Evolutionary conservation across 2,329 filamentous ascomycete species (phyloP).

Genomic region (Dichotomopilus funicola): DNA sequence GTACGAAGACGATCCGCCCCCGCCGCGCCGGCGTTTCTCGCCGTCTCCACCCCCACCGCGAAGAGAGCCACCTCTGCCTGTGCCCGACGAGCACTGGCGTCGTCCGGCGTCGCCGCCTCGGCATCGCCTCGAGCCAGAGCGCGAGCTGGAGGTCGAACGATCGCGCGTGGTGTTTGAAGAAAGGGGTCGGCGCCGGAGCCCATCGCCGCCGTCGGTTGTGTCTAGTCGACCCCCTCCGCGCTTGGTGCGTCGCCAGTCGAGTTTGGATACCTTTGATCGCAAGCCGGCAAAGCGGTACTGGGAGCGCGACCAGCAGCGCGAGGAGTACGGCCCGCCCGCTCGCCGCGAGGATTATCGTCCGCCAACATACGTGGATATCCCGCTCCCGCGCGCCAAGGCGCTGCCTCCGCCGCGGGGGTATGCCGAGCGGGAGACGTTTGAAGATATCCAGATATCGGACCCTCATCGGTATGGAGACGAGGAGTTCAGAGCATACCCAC

Average conservation of each 20-base stretch:
- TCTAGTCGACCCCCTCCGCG: conserved; percentile 48
- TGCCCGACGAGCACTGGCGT: conserved; percentile 21
- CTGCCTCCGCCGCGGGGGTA: conserved; percentile 54
- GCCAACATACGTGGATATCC: conserved; percentile 54
- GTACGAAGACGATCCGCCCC: conserved; percentile 35
- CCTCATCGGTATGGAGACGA: conserved; percentile 65
- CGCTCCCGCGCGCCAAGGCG: conserved; percentile 58
- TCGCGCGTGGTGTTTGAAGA: conserved; percentile 48
- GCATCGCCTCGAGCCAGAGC: conserved; percentile 17
- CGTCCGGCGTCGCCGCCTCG: conserved; percentile 34
- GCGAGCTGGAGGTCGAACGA: conserved; percentile 41
- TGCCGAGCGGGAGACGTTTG: conserved; percentile 51
- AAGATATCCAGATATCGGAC: conserved; percentile 63
- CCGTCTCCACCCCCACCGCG: conserved; percentile 27
- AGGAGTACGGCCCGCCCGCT: conserved; percentile 58
- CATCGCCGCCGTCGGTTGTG: conserved; percentile 40
- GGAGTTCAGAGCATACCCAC: conserved; percentile 57
- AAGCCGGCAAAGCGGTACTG: conserved; percentile 46
- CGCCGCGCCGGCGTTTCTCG: background rate
- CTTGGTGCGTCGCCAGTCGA: conserved; percentile 75
- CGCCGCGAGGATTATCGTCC: conserved; percentile 40
- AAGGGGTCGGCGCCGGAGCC: conserved; percentile 43
- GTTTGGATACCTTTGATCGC: conserved; percentile 83
- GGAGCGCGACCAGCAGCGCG: conserved; percentile 35
- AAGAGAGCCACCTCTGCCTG: too few relatives aligned